Conservation (phyloP, 2,329 filamentous ascomycete species). For the Apiospora malaysiana region DNA sequence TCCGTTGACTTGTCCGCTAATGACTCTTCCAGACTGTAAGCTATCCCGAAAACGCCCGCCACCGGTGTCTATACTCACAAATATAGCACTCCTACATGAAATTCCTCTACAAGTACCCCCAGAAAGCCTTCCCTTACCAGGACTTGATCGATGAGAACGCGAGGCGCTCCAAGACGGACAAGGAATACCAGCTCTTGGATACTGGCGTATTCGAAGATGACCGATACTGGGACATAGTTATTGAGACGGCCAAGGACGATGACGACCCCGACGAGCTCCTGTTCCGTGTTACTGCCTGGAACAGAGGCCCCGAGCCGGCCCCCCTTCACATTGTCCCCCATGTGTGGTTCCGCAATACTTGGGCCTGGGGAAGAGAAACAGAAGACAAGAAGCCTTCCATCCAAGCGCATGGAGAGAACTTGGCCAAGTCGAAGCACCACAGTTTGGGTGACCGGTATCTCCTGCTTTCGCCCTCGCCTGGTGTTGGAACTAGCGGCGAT, state of each 20-base stretch:
- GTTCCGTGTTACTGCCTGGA: slow-evolving; percentile 96
- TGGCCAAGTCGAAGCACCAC: slow-evolving; percentile 78
- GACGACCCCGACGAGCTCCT: slow-evolving; percentile 89
- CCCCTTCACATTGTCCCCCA: slow-evolving; percentile 94
- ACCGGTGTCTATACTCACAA: slow-evolving; percentile 26
- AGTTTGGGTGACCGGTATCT: slow-evolving; percentile 84
- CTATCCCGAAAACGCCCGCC: slow-evolving; percentile 21
- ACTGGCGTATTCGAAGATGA: slow-evolving; percentile 88
- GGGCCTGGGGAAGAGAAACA: slow-evolving; percentile 88
- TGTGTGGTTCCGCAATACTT: slow-evolving; percentile 96
- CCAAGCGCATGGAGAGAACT: slow-evolving; percentile 66
- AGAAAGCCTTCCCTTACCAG: slow-evolving; percentile 89
- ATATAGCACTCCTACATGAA: slow-evolving; percentile 96
- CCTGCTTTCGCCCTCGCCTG: slow-evolving; percentile 87
- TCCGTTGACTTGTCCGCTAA: slow-evolving; percentile 16
- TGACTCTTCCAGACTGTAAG: slow-evolving; percentile 50
- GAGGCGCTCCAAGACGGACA: slow-evolving; percentile 74
- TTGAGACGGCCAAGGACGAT: slow-evolving; percentile 94
- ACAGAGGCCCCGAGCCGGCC: slow-evolving; percentile 87
- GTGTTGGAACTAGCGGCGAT: slow-evolving; percentile 76
- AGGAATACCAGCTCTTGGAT: slow-evolving; percentile 91
- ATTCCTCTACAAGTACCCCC: slow-evolving; percentile 96
- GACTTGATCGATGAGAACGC: slow-evolving; percentile 86
- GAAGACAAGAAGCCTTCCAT: slow-evolving; percentile 82
- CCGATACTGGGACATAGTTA: slow-evolving; percentile 95